These are phyloP conservation scores for Paecilomyces sp. DNA, from an alignment of 2,329 filamentous ascomycete species.

Conservation along the genomic window DNA sequence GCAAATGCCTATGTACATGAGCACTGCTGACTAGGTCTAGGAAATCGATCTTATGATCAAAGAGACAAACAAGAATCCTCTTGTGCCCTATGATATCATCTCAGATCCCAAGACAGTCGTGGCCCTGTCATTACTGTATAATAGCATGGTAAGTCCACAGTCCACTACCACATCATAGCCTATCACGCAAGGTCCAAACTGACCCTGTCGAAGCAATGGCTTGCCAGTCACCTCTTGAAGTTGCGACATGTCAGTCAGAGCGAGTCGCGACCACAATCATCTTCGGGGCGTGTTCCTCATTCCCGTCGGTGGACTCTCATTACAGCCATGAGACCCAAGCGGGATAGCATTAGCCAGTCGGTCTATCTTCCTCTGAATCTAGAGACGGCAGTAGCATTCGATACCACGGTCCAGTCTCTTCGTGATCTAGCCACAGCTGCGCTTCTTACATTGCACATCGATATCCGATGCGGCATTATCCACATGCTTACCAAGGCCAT, in stretches of 20 bases:
- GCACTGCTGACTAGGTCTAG: constrained; percentile 21
- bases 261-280: constrained; percentile 37
- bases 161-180: neutral
- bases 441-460: constrained; percentile 79
- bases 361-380: constrained; percentile 82
- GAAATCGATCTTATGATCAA: constrained; percentile 50
- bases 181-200: constrained; percentile 4
- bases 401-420: constrained; percentile 76
- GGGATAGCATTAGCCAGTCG: constrained; percentile 51
- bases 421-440: constrained; percentile 71
- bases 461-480: constrained; percentile 78
- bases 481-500: constrained; percentile 65
- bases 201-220: constrained; percentile 60
- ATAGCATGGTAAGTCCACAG: constrained; percentile 62
- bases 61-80: constrained; percentile 49
- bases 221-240: constrained; percentile 72
- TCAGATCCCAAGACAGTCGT: constrained; percentile 80
- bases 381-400: constrained; percentile 80
- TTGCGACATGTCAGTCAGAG: constrained; percentile 75
- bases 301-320: constrained; percentile 78
- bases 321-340: constrained; percentile 51
- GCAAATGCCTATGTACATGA: neutral
- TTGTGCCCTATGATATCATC: constrained; percentile 77
- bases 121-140: constrained; percentile 81
- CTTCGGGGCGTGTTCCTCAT: constrained; percentile 41